A percentile compares a stretch with the other conserved stretches of the same genome.
phyloP scores from a whole-genome alignment of 768 basidiomycete genomes.

The Lactifluus echinatus region DNA sequence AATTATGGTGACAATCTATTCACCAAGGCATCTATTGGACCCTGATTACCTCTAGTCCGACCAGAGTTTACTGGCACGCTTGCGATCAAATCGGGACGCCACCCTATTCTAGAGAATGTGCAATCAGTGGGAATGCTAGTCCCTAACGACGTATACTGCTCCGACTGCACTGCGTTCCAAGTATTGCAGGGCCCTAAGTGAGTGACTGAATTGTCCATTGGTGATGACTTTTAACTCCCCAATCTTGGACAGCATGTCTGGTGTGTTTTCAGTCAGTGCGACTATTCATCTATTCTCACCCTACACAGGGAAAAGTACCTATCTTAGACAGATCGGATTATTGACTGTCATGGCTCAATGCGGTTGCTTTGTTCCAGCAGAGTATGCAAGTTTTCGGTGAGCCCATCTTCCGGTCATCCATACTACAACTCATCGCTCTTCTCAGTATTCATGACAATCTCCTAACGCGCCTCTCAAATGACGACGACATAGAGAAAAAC shows the following conservation, averaged over 20 bases:
- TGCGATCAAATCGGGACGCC: conserved; percentile 82
- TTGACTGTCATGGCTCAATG: conserved; percentile 81
- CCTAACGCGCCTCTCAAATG: conserved; percentile 84
- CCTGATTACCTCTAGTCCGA: conserved; percentile 45
- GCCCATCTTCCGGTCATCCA: background rate
- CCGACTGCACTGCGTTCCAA: conserved; percentile 78
- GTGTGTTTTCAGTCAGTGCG: conserved; percentile 23
- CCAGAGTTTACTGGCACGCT: conserved; percentile 88
- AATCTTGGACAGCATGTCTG: conserved; percentile 47
- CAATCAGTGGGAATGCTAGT: conserved; percentile 63
- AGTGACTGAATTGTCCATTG: conserved; percentile 21
- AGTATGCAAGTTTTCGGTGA: conserved; percentile 84
- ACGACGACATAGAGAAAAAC: conserved; percentile 84
- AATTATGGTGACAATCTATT: conserved; percentile 35
- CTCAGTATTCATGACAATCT: conserved; percentile 72
- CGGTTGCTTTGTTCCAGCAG: conserved; percentile 87
- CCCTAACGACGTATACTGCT: conserved; percentile 87
- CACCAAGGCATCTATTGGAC: background rate
- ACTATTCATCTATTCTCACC: background rate
- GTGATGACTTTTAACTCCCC: conserved; percentile 1
- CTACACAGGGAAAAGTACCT: conserved; percentile 78
- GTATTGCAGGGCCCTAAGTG: conserved; percentile 89
- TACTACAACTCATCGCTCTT: background rate
- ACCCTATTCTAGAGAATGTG: conserved; percentile 76
- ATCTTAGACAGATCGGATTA: conserved; percentile 79